Base-by-base conservation (phyloP, 257 asterid species). In the Lycium barbarum region DNA sequence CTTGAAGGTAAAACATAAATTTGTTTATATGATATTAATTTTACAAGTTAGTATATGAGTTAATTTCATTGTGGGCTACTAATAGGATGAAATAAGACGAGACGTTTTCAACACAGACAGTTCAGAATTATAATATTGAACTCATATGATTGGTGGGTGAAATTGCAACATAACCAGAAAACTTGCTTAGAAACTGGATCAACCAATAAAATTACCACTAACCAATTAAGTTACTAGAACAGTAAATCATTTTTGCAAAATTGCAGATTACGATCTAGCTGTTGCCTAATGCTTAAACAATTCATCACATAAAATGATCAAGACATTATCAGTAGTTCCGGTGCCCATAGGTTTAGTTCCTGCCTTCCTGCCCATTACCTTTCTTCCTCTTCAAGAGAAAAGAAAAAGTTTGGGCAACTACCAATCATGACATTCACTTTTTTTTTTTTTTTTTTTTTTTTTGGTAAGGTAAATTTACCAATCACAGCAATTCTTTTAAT, bases 191-290 rank as follows among this genome's bases (percentile, higher is more conserved):
- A n/a, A 45, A 12, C 11, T 45, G n/a, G 45, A 74, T 49, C 7
- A 74, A 12, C 61, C 61, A 55, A 5, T 55, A 55, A 12, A 55
- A 55, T 55, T 55, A 55, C n/a, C 61, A 53, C 51, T 54, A 73
- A 73, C 43, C 81, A 74, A 73, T 45, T 73, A 45, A 72, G 80
- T 72, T 72, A 72, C 80, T 72, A 72, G 36, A 72, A 72, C 58
- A 72, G 58, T n/a, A 1, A 10, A 72, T n/a, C 11, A 72, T 45
- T 72, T 67, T 72, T 72, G 58, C 79, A 71, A 71, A 43, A 71
- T n/a, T 18, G 55, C 58, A 72, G 10, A 72, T n/a, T 72, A 45
- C 0, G 80, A 72, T 26, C 38, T 45, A 72, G 58, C 80, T 72
- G 58, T n/a, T 72, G 80, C 80, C 58, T 72, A 13, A 45, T 45